A percentile compares a stretch with the other conserved stretches of the same genome.
Evolutionary conservation across 2,329 filamentous ascomycete species (phyloP).

Genomic region (Scedosporium apiospermum): DNA sequence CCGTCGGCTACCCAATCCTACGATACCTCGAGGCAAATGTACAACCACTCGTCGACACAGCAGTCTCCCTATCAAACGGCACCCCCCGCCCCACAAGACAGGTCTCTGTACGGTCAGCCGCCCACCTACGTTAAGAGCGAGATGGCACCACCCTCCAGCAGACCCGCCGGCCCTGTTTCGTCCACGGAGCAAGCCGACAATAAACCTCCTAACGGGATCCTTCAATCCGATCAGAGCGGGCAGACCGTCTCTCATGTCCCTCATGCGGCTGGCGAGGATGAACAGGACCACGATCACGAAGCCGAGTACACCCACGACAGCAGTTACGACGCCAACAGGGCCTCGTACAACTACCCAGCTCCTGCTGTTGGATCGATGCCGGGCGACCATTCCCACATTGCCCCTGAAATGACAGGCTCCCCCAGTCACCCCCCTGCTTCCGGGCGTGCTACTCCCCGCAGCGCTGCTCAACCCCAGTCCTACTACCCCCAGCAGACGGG

Average conservation of each 20-base stretch:
- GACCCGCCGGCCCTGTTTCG: conserved; percentile 42
- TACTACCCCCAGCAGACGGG: conserved; percentile 62
- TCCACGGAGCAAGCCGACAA: conserved; percentile 48
- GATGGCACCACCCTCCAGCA: conserved; percentile 71
- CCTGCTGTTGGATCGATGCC: conserved; percentile 56
- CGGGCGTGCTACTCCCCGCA: conserved; percentile 78
- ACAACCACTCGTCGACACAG: conserved; percentile 60
- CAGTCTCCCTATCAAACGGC: conserved; percentile 63
- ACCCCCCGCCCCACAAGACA: conserved; percentile 48
- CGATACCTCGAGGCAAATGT: conserved; percentile 69
- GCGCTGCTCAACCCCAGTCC: conserved; percentile 58
- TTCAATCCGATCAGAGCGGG: conserved; percentile 38
- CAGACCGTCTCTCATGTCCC: conserved; percentile 42
- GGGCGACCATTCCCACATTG: conserved; percentile 63
- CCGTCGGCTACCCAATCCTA: conserved; percentile 60
- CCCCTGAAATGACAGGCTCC: conserved; percentile 74
- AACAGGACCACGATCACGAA: conserved; percentile 63
- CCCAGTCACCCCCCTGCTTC: conserved; percentile 71
- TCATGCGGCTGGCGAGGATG: conserved; percentile 51
- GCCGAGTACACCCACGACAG: conserved; percentile 82
- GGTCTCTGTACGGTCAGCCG: conserved; percentile 56
- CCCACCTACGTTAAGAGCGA: conserved; percentile 70
- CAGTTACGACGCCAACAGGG: conserved; percentile 62
- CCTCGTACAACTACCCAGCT: conserved; percentile 67
- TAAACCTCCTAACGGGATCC: conserved; percentile 55